A percentile compares a stretch with the other conserved stretches of the same genome.
Conservation (phyloP, 805 yeast species). For the Tetrapisispora nanseiensis region DNA sequence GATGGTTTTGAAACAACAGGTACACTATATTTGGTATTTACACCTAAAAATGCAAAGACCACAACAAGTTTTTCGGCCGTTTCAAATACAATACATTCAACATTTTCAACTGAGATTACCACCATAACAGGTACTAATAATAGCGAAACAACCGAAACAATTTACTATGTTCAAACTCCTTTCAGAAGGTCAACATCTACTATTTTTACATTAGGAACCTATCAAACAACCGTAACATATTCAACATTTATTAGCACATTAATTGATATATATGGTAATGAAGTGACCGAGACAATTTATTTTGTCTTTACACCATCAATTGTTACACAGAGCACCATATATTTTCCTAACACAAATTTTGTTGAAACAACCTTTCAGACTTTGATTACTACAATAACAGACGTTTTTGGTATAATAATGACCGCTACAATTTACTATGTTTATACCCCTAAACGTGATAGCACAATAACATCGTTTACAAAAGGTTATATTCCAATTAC, state of each 20-base stretch:
- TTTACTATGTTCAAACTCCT: conserved; percentile 12
- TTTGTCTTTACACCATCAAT: conserved; percentile 7
- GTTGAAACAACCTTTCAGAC: conserved; percentile 5
- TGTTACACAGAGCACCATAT: background rate
- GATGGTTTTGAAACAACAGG: conserved; percentile 6
- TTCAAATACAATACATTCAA: conserved; percentile 1
- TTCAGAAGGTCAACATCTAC: background rate
- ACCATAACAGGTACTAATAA: conserved; percentile 6
- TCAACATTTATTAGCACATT: conserved; percentile 4
- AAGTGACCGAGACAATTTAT: conserved; percentile 1
- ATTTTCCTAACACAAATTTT: background rate
- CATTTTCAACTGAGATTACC: conserved; percentile 5
- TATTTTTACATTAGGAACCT: too few relatives aligned
- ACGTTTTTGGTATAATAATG: conserved; percentile 4
- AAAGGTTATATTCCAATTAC: background rate
- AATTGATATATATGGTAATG: conserved; percentile 7
- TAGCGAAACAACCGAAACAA: conserved; percentile 3
- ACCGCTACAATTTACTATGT: conserved; percentile 5
- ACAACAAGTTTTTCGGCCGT: background rate
- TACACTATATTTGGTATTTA: conserved; percentile 6
- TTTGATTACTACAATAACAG: conserved; percentile 2
- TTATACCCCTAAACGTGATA: background rate
- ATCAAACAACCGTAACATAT: conserved; percentile 2
- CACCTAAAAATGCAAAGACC: conserved; percentile 1
- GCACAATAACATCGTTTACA: background rate